A percentile compares a stretch with the other conserved stretches of the same genome.
phyloP scores from a whole-genome alignment of 495 filamentous ascomycete genomes.

The Trichoderma asperelloides region DNA sequence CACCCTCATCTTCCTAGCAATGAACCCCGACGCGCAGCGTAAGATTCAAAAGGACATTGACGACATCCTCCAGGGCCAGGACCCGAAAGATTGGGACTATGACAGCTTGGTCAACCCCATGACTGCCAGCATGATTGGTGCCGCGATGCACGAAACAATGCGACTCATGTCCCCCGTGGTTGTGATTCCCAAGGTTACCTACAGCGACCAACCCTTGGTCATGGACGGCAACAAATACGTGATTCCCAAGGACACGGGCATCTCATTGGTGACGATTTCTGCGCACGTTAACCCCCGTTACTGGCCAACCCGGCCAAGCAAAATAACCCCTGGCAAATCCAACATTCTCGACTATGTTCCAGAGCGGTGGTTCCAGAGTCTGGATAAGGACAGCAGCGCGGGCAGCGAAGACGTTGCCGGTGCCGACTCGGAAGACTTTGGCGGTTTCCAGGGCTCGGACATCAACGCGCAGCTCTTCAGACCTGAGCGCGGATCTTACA shows the following conservation, averaged over 20 bases:
- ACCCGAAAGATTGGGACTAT: slow-evolving; percentile 53
- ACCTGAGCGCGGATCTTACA: slow-evolving; percentile 53
- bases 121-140: slow-evolving; percentile 53
- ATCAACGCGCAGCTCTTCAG: slow-evolving; percentile 46
- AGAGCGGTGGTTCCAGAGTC: slow-evolving; percentile 35
- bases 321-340: slow-evolving; percentile 22
- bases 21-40: slow-evolving; percentile 46
- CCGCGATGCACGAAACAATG: slow-evolving; percentile 60
- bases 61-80: slow-evolving; percentile 37
- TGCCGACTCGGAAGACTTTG: slow-evolving; percentile 43
- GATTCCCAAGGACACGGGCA: slow-evolving; percentile 38
- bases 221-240: slow-evolving; percentile 40
- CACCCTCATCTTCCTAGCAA: slow-evolving; percentile 50
- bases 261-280: slow-evolving; percentile 38
- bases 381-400: slow-evolving; percentile 6
- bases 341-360: slow-evolving; percentile 40
- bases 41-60: slow-evolving; percentile 56
- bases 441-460: slow-evolving; percentile 45
- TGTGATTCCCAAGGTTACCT: slow-evolving; percentile 51
- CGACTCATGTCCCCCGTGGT: slow-evolving; percentile 53
- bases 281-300: slow-evolving; percentile 53
- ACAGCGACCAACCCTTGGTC: slow-evolving; percentile 41
- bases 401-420: slow-evolving; percentile 16
- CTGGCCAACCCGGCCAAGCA: slow-evolving; percentile 46
- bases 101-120: slow-evolving; percentile 47